These are phyloP conservation scores for Ophiostoma triangulosporum DNA, from an alignment of 2,329 filamentous ascomycete genomes.

Conservation along the genomic window DNA sequence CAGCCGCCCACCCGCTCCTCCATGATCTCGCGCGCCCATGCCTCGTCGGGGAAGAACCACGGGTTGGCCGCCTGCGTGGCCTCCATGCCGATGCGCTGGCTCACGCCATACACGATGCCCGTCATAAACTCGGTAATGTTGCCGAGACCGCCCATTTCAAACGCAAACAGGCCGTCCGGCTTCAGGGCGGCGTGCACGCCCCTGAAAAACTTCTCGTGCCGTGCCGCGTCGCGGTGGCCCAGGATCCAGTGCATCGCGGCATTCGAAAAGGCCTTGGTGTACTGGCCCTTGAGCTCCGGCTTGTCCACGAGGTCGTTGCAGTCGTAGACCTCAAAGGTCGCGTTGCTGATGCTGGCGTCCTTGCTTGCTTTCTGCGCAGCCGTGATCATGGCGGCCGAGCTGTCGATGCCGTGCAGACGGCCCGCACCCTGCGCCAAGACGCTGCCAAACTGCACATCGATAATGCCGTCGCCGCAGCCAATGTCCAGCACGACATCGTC, in stretches of 20 bases:
- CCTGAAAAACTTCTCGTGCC: constrained; percentile 37
- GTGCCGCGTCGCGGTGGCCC: constrained; percentile 21
- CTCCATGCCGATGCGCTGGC: constrained; percentile 36
- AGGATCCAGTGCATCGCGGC: constrained; percentile 58
- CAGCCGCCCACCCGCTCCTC: constrained; percentile 33
- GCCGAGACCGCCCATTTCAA: constrained; percentile 60
- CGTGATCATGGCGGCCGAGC: constrained; percentile 44
- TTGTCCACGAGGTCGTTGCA: constrained; percentile 26
- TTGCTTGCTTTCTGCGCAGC: constrained; percentile 31
- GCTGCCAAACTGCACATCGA: constrained; percentile 40
- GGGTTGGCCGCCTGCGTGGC: constrained; percentile 38
- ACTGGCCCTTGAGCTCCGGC: constrained; percentile 23
- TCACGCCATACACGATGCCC: constrained; percentile 40
- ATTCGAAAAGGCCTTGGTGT: constrained; percentile 50
- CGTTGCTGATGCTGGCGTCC: constrained; percentile 21
- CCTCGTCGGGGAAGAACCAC: constrained; percentile 60
- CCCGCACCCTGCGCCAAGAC: constrained; percentile 32
- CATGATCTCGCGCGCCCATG: constrained; percentile 35
- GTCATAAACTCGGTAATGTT: constrained; percentile 51
- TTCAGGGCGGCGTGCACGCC: constrained; percentile 37
- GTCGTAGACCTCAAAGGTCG: constrained; percentile 35
- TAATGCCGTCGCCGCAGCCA: constrained; percentile 50
- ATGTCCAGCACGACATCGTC: constrained; percentile 48
- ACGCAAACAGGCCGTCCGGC: constrained; percentile 44
- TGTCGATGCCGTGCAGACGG: constrained; percentile 43